Evolutionary conservation across 352 stramenopile species (phyloP), one percentile per base, ranked within the genome.

Genomic region (Aphanomyces astaci): DNA sequence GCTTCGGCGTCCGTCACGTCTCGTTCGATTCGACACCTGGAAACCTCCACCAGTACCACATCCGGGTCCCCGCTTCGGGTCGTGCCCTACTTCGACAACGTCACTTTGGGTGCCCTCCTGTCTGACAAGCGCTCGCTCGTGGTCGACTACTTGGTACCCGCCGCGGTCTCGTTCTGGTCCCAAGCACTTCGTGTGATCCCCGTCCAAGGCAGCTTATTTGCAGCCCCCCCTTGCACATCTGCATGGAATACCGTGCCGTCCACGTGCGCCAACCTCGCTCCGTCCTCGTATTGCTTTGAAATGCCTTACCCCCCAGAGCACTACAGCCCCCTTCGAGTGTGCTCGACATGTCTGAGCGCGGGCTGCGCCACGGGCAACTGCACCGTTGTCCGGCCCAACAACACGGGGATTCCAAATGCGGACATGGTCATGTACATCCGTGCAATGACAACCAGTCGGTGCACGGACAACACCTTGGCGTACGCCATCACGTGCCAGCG

Each of bases 401-500:
- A 68, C 55, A 80, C 74, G 0, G 62, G 63, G 0, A 63, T 70
- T 0, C 54, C 70, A 0, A 56, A 88, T 31, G 74, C 81, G 11
- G 86, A 92, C 53, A 91, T 92, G 49, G 19, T 91, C 51, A 71
- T 94, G 0, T 92, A 92, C 65, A 63, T 94, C 28, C 82, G 82
- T 4, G 79, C 84, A 0, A 73, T 71, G 0, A 73, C 67, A 4
- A 86, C 86, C 0, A 65, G 53, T 4, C 87, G 86, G 71, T 94
- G 86, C 64, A 68, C 3, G 22, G 64, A 63, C 9, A 73, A 75
- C 0, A 84, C 86, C 15, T 67, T 95, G 0, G 87, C 84, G 10
- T 95, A 92, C 67, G 85, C 87, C 0, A 80, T 79, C 0, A 88
- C 85, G 0, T 95, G 87, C 64, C 87, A 92, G 64, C 90, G 89